Percentiles rank a stretch among this genome's conserved stretches.
Conservation (phyloP, 2,329 filamentous ascomycete genomes). For the Fusarium sp. region DNA sequence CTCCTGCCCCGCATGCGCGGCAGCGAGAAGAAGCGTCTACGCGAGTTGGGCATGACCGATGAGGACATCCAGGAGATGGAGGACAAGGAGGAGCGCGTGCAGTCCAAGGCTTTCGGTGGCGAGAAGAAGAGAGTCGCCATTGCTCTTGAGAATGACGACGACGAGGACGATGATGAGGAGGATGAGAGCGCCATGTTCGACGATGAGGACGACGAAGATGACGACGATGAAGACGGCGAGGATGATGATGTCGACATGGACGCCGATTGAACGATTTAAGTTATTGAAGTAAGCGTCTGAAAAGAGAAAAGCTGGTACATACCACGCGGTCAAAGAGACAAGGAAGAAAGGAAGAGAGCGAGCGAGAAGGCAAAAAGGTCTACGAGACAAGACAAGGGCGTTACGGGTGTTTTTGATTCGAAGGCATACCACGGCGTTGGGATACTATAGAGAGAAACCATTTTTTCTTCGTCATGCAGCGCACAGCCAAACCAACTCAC, state of each 20-base stretch:
- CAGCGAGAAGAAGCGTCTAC: conserved; percentile 69
- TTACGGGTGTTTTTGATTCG: conserved; percentile 42
- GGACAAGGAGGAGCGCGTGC: conserved; percentile 52
- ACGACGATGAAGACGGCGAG: conserved; percentile 49
- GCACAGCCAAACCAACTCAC: conserved; percentile 16
- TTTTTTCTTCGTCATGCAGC: conserved; percentile 37
- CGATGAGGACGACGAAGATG: conserved; percentile 52
- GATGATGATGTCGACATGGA: conserved; percentile 51
- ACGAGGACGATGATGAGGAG: conserved; percentile 51
- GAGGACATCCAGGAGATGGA: conserved; percentile 62
- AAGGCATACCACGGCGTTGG: conserved; percentile 43
- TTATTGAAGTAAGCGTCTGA: conserved; percentile 1
- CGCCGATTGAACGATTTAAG: conserved; percentile 18
- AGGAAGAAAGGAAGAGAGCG: neutral
- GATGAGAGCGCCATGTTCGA: conserved; percentile 44
- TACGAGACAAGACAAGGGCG: conserved; percentile 35
- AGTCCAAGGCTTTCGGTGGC: conserved; percentile 56
- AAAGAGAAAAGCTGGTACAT: conserved; percentile 22
- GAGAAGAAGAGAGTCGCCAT: conserved; percentile 56
- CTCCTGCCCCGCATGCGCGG: conserved; percentile 80
- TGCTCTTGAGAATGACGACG: conserved; percentile 49
- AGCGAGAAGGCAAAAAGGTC: conserved; percentile 17
- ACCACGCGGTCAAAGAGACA: conserved; percentile 1
- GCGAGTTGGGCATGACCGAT: conserved; percentile 62
- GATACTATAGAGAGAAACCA: conserved; percentile 37